Evolutionary conservation across 2,329 filamentous ascomycete genomes (phyloP).

Genomic region (Paramyrothecium roridum): DNA sequence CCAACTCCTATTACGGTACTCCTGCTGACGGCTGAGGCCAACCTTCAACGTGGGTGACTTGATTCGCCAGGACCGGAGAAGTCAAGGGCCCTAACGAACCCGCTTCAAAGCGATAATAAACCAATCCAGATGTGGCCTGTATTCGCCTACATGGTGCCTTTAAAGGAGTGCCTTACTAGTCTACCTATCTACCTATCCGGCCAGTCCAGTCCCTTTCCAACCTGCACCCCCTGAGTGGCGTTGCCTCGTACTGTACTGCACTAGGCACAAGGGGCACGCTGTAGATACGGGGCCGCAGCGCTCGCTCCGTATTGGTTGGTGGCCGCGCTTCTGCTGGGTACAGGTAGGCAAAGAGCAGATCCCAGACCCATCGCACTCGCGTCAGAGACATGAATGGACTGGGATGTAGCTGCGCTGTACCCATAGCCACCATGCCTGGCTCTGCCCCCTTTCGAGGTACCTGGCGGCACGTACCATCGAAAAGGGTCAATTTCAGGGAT

Average conservation of each 20-base stretch:
- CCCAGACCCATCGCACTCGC: background rate
- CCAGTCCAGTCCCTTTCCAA: no score
- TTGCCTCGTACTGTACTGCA: background rate
- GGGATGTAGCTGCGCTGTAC: background rate
- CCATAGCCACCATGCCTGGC: background rate
- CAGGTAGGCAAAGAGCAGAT: background rate
- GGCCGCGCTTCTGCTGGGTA: background rate
- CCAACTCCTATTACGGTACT: background rate
- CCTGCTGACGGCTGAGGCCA: conserved; percentile 1
- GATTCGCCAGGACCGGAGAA: conserved; percentile 24
- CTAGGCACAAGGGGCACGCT: background rate
- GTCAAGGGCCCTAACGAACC: background rate
- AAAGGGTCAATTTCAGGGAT: background rate
- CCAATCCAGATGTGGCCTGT: background rate
- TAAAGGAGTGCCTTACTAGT: no score
- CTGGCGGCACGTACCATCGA: background rate
- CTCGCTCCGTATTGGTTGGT: background rate
- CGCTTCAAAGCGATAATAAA: conserved; percentile 4
- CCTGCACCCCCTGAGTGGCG: background rate
- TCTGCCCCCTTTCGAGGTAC: background rate
- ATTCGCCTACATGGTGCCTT: background rate
- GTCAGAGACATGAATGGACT: background rate
- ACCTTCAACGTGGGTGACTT: conserved; percentile 29
- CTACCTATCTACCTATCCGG: no score
- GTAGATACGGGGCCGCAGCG: background rate